These are phyloP conservation scores for Usnea hakonensis DNA, from an alignment of 495 filamentous ascomycete species.

Conservation along the genomic window DNA sequence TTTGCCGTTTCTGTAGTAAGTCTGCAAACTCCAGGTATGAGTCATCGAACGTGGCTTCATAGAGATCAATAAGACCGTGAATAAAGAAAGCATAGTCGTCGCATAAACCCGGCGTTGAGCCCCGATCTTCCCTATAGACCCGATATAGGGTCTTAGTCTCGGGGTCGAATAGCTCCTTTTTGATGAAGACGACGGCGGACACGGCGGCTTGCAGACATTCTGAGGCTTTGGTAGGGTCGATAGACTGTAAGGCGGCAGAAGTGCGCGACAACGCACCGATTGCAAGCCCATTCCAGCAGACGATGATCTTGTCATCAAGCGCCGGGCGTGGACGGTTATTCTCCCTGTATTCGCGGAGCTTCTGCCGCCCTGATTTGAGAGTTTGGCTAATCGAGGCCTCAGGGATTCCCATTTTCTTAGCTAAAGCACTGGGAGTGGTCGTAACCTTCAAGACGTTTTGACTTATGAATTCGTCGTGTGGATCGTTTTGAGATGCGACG, in stretches of 20 bases:
- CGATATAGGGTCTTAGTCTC: slow-evolving; percentile 56
- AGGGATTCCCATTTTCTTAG: slow-evolving; percentile 68
- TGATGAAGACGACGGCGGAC: slow-evolving; percentile 68
- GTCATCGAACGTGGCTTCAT: slow-evolving; percentile 79
- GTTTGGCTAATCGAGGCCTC: slow-evolving; percentile 46
- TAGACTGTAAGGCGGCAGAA: slow-evolving; percentile 53
- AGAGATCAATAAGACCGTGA: slow-evolving; percentile 75
- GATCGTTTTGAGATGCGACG: slow-evolving; percentile 73
- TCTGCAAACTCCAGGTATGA: slow-evolving; percentile 76
- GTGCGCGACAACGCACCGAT: slow-evolving; percentile 75
- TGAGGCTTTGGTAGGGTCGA: slow-evolving; percentile 49
- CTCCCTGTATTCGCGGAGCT: slow-evolving; percentile 65
- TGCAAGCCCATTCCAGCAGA: slow-evolving; percentile 81
- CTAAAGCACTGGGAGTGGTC: slow-evolving; percentile 56
- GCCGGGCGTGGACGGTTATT: slow-evolving; percentile 70
- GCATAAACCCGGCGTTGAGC: slow-evolving; percentile 71
- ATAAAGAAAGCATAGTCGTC: slow-evolving; percentile 94
- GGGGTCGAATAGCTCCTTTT: slow-evolving; percentile 65
- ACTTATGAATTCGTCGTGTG: slow-evolving; percentile 89
- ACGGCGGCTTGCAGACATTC: slow-evolving; percentile 58
- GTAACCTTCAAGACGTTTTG: slow-evolving; percentile 54
- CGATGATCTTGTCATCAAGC: slow-evolving; percentile 86
- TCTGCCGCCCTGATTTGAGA: slow-evolving; percentile 59
- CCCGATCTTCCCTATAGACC: slow-evolving; percentile 67
- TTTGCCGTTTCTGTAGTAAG: slow-evolving; percentile 67